phyloP scores from a whole-genome alignment of 768 basidiomycete species.

The Psilocybe cyanescens region DNA sequence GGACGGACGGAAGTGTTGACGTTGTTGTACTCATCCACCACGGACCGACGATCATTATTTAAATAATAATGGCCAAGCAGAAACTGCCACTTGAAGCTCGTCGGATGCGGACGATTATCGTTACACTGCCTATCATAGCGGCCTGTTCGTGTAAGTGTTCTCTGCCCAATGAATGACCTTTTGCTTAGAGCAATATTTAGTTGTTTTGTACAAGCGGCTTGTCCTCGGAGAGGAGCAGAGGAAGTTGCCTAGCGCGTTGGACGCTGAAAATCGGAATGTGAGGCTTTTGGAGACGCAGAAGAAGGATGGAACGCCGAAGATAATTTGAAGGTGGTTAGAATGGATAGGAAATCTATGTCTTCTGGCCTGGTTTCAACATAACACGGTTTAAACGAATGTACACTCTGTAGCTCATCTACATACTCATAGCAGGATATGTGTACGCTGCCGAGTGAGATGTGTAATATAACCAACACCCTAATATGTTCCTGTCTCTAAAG shows the following conservation, averaged over 20 bases:
- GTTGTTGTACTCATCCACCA: background rate
- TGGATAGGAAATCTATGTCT: constrained; percentile 6
- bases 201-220: constrained; percentile 68
- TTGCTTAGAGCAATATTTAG: constrained; percentile 35
- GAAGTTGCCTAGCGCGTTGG: constrained; percentile 26
- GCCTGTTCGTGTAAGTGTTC: constrained; percentile 60
- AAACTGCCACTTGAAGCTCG: constrained; percentile 39
- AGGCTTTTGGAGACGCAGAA: constrained; percentile 23
- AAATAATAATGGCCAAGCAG: constrained; percentile 27
- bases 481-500: background rate
- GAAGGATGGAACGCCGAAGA: constrained; percentile 11
- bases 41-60: background rate
- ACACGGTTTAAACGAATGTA: background rate
- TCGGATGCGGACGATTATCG: constrained; percentile 55
- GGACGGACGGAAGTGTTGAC: background rate
- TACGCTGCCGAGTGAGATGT: background rate
- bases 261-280: constrained; percentile 16
- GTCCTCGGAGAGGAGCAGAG: constrained; percentile 46
- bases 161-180: background rate
- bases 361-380: background rate
- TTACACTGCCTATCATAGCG: constrained; percentile 66
- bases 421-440: background rate
- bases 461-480: background rate
- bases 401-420: background rate
- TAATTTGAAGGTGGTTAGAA: background rate